Evolutionary conservation across 257 asterid genomes (phyloP).

Genomic region (Lycium ferocissimum): DNA sequence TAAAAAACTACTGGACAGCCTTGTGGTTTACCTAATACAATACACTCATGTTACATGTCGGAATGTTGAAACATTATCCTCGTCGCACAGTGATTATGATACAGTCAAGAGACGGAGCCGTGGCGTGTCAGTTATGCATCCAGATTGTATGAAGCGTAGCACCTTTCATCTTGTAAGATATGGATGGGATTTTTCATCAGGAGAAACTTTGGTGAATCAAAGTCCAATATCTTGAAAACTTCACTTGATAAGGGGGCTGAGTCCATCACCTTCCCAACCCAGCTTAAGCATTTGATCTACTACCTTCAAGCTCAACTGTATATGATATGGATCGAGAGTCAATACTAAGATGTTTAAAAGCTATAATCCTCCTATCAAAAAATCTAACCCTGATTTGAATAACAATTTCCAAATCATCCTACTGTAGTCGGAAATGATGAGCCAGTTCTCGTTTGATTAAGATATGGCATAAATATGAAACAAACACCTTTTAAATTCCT

Average conservation of each 20-base stretch:
- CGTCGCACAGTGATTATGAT: slow-evolving; percentile 2
- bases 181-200: neutral
- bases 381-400: neutral
- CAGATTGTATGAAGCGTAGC: neutral
- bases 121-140: neutral
- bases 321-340: slow-evolving; percentile 27
- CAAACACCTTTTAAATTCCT: neutral
- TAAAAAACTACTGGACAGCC: slow-evolving; percentile 31
- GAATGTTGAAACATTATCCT: neutral
- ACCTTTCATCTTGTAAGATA: slow-evolving; percentile 17
- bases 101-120: slow-evolving; percentile 33
- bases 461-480: neutral
- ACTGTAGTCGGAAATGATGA: neutral
- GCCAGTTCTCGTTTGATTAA: neutral
- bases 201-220: slow-evolving; percentile 27
- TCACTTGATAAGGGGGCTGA: slow-evolving; percentile 79
- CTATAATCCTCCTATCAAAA: neutral
- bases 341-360: slow-evolving; percentile 18
- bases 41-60: slow-evolving; percentile 28
- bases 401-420: neutral
- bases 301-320: slow-evolving; percentile 97
- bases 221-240: slow-evolving; percentile 29
- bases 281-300: slow-evolving; percentile 97
- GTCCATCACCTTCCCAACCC: slow-evolving; percentile 98
- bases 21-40: slow-evolving; percentile 22